These are phyloP conservation scores for Tolypocladium sp. DNA, from an alignment of 2,329 filamentous ascomycete genomes.

Conservation along the genomic window DNA sequence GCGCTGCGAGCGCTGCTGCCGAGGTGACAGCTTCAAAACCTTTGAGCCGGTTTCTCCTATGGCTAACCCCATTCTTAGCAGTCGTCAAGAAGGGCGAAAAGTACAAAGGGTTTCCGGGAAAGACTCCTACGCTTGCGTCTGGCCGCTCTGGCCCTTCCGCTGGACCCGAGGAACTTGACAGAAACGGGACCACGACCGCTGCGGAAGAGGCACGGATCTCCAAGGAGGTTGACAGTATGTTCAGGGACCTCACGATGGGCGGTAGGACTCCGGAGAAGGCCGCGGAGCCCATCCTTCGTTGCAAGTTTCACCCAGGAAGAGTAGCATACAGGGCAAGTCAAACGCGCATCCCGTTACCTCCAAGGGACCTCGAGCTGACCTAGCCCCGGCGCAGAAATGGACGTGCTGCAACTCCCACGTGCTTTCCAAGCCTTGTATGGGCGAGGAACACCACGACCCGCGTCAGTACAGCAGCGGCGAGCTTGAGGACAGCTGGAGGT, in stretches of 20 bases:
- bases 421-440: conserved; percentile 14
- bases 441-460: conserved; percentile 14
- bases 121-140: neutral
- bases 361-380: neutral
- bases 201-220: neutral
- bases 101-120: neutral
- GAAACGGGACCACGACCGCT: neutral
- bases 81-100: neutral
- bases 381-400: conserved; percentile 11
- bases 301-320: conserved; percentile 18
- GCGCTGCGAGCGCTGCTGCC: conserved; percentile 17
- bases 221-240: neutral
- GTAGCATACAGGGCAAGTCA: conserved; percentile 15
- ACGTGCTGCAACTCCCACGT: conserved; percentile 18
- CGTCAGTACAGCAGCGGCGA: conserved; percentile 13
- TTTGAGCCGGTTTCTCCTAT: neutral
- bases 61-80: neutral
- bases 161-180: neutral
- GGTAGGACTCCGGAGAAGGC: neutral
- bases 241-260: neutral
- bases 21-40: conserved; percentile 8
- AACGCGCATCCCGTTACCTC: neutral
- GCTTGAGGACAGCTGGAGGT: conserved; percentile 16
- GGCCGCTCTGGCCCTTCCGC: neutral
- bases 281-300: conserved; percentile 7